phyloP scores from a whole-genome alignment of 148 eudicot species.

The Fagopyrum tataricum region DNA sequence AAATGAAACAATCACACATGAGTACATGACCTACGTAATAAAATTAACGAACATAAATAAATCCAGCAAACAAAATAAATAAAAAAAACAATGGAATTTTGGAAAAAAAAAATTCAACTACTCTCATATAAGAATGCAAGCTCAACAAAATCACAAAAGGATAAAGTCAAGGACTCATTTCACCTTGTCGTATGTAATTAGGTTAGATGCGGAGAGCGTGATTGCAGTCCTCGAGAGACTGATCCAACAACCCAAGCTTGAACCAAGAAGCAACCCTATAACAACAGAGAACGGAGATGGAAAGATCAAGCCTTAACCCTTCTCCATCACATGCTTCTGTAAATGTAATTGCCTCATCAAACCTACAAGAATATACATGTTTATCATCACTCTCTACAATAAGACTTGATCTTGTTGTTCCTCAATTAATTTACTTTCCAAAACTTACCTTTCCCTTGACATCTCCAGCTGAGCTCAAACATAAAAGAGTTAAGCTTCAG shows the following conservation, averaged over 20 bases:
- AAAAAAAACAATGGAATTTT: too few relatives aligned
- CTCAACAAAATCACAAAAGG: too few relatives aligned
- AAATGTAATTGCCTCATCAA: conserved; percentile 59
- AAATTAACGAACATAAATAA: too few relatives aligned
- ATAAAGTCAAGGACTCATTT: too few relatives aligned
- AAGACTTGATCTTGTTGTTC: conserved; percentile 14
- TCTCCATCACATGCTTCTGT: conserved; percentile 90
- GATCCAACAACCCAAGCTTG: conserved; percentile 74
- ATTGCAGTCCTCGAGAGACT: conserved; percentile 75
- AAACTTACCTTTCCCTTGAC: conserved; percentile 83
- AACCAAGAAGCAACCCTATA: conserved; percentile 94
- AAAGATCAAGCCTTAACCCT: conserved; percentile 71
- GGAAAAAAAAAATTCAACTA: too few relatives aligned
- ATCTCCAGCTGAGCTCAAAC: conserved; percentile 79
- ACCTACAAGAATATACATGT: conserved; percentile 55
- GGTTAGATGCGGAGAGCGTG: conserved; percentile 73
- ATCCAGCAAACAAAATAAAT: too few relatives aligned
- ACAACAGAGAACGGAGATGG: conserved; percentile 78
- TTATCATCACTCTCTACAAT: conserved; percentile 20
- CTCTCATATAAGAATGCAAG: too few relatives aligned
- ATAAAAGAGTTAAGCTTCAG: conserved; percentile 64
- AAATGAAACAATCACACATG: too few relatives aligned
- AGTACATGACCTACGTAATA: too few relatives aligned
- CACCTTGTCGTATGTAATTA: conserved; percentile 37
- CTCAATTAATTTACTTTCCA: neutral